Conservation (phyloP, 140 eudicot genomes). For the Anethum foeniculum region DNA sequence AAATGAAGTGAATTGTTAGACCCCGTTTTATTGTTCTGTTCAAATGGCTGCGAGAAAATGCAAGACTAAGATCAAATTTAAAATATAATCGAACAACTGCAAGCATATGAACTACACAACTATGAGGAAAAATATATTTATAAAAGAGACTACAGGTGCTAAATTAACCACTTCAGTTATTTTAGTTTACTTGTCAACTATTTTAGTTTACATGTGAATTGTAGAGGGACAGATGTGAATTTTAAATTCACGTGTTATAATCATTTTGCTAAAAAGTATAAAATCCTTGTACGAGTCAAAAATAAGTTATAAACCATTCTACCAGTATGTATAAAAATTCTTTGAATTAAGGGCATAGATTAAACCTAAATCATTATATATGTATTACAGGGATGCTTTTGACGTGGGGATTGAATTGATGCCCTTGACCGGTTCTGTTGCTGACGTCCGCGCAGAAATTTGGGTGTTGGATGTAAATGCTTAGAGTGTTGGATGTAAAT, state of each 20-base stretch:
- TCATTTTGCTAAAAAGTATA: not conserved
- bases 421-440: conserved; percentile 70
- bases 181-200: too few species aligned
- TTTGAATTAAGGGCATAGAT: not conserved
- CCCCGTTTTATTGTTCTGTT: not conserved
- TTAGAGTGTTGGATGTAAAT: too few species aligned
- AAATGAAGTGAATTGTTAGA: not conserved
- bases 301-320: not conserved
- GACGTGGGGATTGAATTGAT: conserved; percentile 85
- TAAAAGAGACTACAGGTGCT: not conserved
- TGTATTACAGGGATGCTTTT: conserved; percentile 54
- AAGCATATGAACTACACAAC: not conserved
- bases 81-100: not conserved
- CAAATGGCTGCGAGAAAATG: not conserved
- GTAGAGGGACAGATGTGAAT: not conserved
- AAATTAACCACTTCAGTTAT: not conserved
- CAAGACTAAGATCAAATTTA: not conserved
- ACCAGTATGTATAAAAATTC: not conserved
- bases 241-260: not conserved
- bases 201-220: not conserved
- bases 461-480: too few species aligned
- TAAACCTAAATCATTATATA: not conserved
- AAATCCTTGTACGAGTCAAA: not conserved
- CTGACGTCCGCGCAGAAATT: conserved; percentile 81
- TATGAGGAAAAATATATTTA: not conserved